Base-by-base conservation (phyloP, 768 basidiomycete species). In the Suillus ampliporus region DNA sequence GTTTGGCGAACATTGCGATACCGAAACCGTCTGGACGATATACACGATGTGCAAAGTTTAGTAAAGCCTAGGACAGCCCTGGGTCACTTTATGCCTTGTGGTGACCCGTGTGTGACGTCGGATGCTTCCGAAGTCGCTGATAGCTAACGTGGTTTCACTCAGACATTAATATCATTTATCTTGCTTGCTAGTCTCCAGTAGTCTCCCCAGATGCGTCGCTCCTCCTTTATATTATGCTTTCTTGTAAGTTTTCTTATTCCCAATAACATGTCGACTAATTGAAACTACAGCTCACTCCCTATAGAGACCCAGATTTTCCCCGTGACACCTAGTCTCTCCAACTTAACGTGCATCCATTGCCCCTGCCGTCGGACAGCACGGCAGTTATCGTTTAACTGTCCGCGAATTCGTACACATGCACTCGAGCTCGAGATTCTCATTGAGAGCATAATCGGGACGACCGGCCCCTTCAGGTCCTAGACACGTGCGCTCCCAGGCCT, bases 1-100 rank as follows among this genome's bases (percentile, higher is more conserved):
- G 77, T 68, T 82, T 91, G 23, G 89, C 74, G 67, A 93, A 89
- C 89, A 92, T 87, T 61, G 56, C 51, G 37, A 34, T 37, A 53
- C 26, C 17, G 23, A 19, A 38, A 26, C 23, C 15, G 53, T 38
- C 6, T 23, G 19, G 5, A 31, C 15, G 28, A 26, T 58, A 23
- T 28, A 5, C 41, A 57, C 28, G 14, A 51, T 9, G 26, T 56
- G 14, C 4, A 23, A 6, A 56, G 58, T n/a, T n/a, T n/a, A n/a
- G n/a, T 23, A 31, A 58, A 52, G 21, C 6, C 6, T 31, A 13
- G 31, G 19, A n/a, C 51, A 13, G 50, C 28, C 28, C 19, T 51
- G 28, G 26, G 13, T 47, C 46, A 46, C 23, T 48, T 26, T 23
- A 17, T 17, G 47, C 47, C 47, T 47, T 26, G 47, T 50, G 10